These are phyloP conservation scores for Buxus sempervirens DNA, from an alignment of 164 flowering plant genomes.

Conservation along the genomic window DNA sequence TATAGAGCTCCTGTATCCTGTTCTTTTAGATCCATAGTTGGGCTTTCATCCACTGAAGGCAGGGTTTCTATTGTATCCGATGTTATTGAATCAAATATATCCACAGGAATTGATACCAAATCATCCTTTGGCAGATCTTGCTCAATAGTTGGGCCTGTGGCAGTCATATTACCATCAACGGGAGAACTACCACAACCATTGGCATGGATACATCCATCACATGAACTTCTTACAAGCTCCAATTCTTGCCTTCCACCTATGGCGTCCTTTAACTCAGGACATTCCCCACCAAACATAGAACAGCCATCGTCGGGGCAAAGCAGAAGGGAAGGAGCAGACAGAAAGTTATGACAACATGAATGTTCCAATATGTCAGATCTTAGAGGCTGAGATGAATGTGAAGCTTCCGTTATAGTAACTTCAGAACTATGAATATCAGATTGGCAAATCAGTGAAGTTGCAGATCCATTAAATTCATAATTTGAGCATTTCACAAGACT, in stretches of 20 bases:
- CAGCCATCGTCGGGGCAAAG: constrained; percentile 24
- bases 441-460: constrained; percentile 27
- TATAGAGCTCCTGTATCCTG: constrained; percentile 51
- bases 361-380: constrained; percentile 26
- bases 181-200: constrained; percentile 29
- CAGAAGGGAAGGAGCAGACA: constrained; percentile 13
- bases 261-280: constrained; percentile 20
- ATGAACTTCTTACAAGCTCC: constrained; percentile 22
- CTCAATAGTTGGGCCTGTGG: constrained; percentile 24
- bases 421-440: constrained; percentile 31
- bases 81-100: constrained; percentile 29
- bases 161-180: constrained; percentile 27
- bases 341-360: constrained; percentile 30
- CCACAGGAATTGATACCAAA: constrained; percentile 35
- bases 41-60: constrained; percentile 27
- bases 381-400: constrained; percentile 27
- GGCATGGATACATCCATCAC: constrained; percentile 36
- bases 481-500: constrained; percentile 23
- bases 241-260: constrained; percentile 31
- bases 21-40: constrained; percentile 17
- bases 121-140: constrained; percentile 27
- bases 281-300: constrained; percentile 20
- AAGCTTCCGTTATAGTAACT: constrained; percentile 16
- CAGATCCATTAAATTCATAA: constrained; percentile 21
- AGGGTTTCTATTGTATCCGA: constrained; percentile 20